phyloP scores from a whole-genome alignment of 2,329 filamentous ascomycete genomes.

The Fonsecaea pedrosoi region DNA sequence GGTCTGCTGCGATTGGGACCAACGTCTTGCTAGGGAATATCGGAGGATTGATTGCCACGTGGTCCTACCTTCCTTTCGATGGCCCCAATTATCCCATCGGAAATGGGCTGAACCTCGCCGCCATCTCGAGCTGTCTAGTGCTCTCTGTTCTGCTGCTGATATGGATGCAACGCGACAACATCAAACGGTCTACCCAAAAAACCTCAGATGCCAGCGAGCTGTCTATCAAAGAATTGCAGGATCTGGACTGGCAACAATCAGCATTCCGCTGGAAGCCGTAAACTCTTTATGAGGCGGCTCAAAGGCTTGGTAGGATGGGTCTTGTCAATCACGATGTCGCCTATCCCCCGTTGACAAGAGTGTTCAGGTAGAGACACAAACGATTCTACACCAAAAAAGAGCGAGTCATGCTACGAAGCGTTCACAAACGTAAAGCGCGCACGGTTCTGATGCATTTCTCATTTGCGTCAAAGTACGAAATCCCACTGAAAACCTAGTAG shows the following conservation, averaged over 20 bases:
- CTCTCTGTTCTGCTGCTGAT: conserved; percentile 56
- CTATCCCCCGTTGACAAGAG: neutral
- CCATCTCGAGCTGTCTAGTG: conserved; percentile 62
- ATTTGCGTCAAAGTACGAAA: neutral
- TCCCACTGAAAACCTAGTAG: conserved; percentile 10
- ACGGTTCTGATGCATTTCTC: neutral
- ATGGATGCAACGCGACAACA: conserved; percentile 71
- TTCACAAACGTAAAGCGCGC: neutral
- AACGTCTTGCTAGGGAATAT: conserved; percentile 76
- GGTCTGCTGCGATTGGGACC: conserved; percentile 69
- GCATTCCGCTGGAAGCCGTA: conserved; percentile 65
- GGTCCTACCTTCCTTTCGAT: conserved; percentile 70
- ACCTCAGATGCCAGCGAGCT: conserved; percentile 62
- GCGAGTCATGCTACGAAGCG: neutral
- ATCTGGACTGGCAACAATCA: conserved; percentile 72
- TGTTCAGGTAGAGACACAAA: neutral
- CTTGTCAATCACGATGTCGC: neutral
- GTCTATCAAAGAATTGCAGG: conserved; percentile 60
- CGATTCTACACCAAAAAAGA: neutral
- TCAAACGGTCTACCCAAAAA: conserved; percentile 59
- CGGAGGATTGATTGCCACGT: conserved; percentile 71
- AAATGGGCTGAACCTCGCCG: conserved; percentile 73
- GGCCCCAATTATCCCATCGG: conserved; percentile 72
- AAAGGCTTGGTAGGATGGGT: neutral
- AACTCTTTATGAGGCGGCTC: neutral